Evolutionary conservation across 345 rosid species (phyloP), one percentile per base, ranked within the genome.

Genomic region (Turritis glabra): DNA sequence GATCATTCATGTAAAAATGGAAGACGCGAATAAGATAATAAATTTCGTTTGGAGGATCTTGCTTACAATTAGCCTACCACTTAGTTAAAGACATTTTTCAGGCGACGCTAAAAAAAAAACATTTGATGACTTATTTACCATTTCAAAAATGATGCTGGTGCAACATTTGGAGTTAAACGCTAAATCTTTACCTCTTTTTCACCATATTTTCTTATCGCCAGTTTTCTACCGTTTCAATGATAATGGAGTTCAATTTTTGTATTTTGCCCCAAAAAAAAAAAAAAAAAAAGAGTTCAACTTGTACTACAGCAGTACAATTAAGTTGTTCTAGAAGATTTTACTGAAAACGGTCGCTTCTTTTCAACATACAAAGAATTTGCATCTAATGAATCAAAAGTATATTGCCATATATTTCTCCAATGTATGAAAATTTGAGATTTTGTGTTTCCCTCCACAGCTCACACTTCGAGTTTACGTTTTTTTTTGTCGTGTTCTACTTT

Each of bases 311-410:
- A 50, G 22, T 22, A 47, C 40, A 61, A 8, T 10, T 64, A 73
- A 64, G 37, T 46, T 46, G 3, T 76, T 53, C 71, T 63, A 53
- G 30, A 76, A 69, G 43, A 33, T 41, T 55, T 75, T 52, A 76
- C 50, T 19, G 8, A 33, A 61, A 41, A 68, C 9, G 48, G 48
- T 40, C 48, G 48, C 48, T 54, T 29, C 13, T 43, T 40, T 68
- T 53, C 64, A 69, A 53, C 29, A 44, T 52, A 54, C 72, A 76
- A 50, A 37, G 54, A 68, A 60, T 19, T 60, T 70, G 80, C 80
- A 76, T 76, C 66, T 69, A 70, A 76, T 76, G 80, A 76, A 76
- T 76, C 80, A 76, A 76, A 69, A 69, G 66, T 69, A 46, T 18
- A 33, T 15, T 19, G 17, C 76, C 60, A 70, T 77, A 56, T 71